phyloP scores from a whole-genome alignment of 2,329 filamentous ascomycete genomes.

The Cordyceps militaris region DNA sequence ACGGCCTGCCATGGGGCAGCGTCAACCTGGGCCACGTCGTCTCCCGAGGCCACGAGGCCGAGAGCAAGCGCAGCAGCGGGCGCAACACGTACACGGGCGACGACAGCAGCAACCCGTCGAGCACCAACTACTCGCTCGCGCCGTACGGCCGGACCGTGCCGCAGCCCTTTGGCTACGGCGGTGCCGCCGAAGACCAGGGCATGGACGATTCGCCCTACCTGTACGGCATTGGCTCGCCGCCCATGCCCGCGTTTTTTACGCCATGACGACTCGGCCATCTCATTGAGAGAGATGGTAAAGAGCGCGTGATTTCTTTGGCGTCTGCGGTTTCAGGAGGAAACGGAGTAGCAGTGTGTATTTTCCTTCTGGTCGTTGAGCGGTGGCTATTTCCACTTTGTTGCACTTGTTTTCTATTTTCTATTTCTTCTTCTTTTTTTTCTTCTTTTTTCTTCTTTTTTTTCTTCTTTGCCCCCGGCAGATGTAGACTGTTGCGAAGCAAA shows the following conservation, averaged over 20 bases:
- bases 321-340: no score
- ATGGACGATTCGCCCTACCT: constrained; percentile 25
- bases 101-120: constrained; percentile 24
- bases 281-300: no score
- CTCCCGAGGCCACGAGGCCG: constrained; percentile 42
- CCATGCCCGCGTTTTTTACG: constrained; percentile 4
- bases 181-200: constrained; percentile 27
- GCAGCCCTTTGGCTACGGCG: constrained; percentile 28
- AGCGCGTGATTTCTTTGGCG: no score
- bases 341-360: no score
- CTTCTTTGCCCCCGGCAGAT: no score
- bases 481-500: no score
- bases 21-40: constrained; percentile 53
- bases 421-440: no score
- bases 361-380: no score
- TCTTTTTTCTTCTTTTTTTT: no score
- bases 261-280: neutral
- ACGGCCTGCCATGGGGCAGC: constrained; percentile 67
- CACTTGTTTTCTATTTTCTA: no score
- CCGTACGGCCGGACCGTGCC: constrained; percentile 20
- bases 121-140: constrained; percentile 11
- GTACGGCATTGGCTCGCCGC: constrained; percentile 19
- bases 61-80: constrained; percentile 37
- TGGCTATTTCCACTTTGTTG: no score
- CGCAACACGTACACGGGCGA: constrained; percentile 26